A percentile compares a stretch with the other conserved stretches of the same genome.
Conservation (phyloP, 768 basidiomycete species). For the Trametes elegans region DNA sequence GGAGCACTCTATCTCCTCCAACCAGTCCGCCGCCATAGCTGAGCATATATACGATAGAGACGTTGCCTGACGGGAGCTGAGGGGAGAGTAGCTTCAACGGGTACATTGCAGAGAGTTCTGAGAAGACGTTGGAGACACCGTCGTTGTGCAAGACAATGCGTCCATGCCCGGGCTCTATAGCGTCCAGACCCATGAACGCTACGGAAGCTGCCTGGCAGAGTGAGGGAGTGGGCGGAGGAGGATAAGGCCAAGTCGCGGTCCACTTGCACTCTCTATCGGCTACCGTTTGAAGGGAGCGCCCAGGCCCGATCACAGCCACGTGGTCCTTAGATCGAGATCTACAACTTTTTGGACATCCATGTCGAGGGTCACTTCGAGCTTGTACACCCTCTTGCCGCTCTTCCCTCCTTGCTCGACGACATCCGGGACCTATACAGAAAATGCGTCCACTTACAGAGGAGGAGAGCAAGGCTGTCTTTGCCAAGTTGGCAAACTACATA, state of each 20-base stretch:
- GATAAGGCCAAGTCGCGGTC: background rate
- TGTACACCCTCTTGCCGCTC: too few relatives aligned
- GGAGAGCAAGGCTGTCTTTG: conserved; percentile 94
- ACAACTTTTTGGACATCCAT: conserved; percentile 5
- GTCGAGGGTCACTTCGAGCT: too few relatives aligned
- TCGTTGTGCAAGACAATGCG: conserved; percentile 53
- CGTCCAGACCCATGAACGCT: background rate
- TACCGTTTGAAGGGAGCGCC: background rate
- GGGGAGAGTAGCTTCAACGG: conserved; percentile 89
- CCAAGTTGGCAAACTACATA: conserved; percentile 97
- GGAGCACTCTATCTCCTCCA: conserved; percentile 70
- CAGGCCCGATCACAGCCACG: background rate
- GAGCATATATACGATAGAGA: conserved; percentile 75
- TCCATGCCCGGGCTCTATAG: conserved; percentile 46
- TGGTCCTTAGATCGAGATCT: background rate
- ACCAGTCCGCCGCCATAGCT: conserved; percentile 93
- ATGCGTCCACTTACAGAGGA: conserved; percentile 98
- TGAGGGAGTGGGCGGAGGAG: background rate
- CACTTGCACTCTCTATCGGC: background rate
- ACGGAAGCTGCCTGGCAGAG: background rate
- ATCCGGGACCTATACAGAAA: background rate
- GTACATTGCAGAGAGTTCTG: conserved; percentile 76
- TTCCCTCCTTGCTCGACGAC: background rate
- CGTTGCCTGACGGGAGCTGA: conserved; percentile 42
- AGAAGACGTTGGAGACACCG: conserved; percentile 59